phyloP scores from a whole-genome alignment of 192 early-diverging fungal species.

The Powellomyces hirtus region DNA sequence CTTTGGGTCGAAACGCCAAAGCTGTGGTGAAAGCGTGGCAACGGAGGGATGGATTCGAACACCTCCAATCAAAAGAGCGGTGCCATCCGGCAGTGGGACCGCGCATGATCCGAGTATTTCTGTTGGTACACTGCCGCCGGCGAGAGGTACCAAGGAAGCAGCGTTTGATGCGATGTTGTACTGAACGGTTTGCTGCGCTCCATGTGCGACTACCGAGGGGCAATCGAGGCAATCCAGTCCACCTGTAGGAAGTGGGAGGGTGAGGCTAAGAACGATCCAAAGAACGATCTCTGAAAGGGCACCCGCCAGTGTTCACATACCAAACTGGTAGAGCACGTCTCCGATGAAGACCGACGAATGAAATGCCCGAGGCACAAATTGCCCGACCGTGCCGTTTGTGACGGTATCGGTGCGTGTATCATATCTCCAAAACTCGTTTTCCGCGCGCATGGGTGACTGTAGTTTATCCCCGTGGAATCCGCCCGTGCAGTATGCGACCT shows the following conservation, averaged over 20 bases:
- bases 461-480: background rate
- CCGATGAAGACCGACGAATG: slow-evolving; percentile 8
- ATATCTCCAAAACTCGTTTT: background rate
- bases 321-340: slow-evolving; percentile 18
- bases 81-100: background rate
- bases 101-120: slow-evolving; percentile 17
- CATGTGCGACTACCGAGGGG: background rate
- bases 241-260: slow-evolving; percentile 3
- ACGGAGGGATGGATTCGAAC: background rate
- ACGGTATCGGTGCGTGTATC: background rate
- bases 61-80: slow-evolving; percentile 21
- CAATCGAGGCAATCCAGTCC: slow-evolving; percentile 21
- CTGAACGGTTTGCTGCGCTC: background rate
- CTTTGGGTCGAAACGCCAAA: slow-evolving; percentile 21
- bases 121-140: background rate
- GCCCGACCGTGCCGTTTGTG: background rate
- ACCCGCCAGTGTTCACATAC: background rate
- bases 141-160: background rate
- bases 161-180: background rate
- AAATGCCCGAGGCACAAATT: slow-evolving; percentile 9
- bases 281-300: background rate
- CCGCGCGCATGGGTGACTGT: background rate
- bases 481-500: slow-evolving; percentile 22
- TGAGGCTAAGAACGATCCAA: background rate
- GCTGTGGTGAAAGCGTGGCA: background rate